Conservation (phyloP, 2,329 filamentous ascomycete species). For the Colletotrichum abscissum region DNA sequence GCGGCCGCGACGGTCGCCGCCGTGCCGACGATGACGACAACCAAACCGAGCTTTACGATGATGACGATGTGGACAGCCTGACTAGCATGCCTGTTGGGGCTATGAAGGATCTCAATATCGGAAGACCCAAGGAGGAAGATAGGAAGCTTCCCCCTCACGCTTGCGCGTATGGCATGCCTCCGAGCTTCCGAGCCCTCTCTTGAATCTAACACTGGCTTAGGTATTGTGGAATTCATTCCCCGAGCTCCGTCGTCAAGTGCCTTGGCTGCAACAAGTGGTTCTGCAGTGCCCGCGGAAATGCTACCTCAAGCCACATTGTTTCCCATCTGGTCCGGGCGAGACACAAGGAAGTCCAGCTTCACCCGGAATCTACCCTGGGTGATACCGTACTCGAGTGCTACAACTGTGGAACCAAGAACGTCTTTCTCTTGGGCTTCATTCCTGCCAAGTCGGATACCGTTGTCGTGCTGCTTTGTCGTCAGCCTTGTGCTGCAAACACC, state of each 20-base stretch:
- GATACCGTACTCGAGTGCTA: slow-evolving; percentile 99
- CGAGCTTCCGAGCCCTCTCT: slow-evolving; percentile 13
- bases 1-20: slow-evolving; percentile 71
- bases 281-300: slow-evolving; percentile 96
- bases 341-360: slow-evolving; percentile 98
- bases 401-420: slow-evolving; percentile 99
- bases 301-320: slow-evolving; percentile 96
- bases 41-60: slow-evolving; percentile 83
- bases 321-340: slow-evolving; percentile 97
- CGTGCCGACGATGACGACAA: slow-evolving; percentile 91
- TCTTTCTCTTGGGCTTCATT: slow-evolving; percentile 97
- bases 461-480: slow-evolving; percentile 94
- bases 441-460: slow-evolving; percentile 98
- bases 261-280: slow-evolving; percentile 98
- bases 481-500: slow-evolving; percentile 93
- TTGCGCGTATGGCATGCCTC: slow-evolving; percentile 79
- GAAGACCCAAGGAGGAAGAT: slow-evolving; percentile 75
- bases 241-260: slow-evolving; percentile 95
- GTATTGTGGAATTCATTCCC: slow-evolving; percentile 97
- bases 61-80: slow-evolving; percentile 82
- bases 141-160: slow-evolving; percentile 94
- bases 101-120: slow-evolving; percentile 71
- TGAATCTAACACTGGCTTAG: slow-evolving; percentile 54
- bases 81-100: slow-evolving; percentile 85
- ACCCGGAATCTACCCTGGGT: slow-evolving; percentile 90